These are phyloP conservation scores for Taxillus chinensis DNA, from an alignment of 164 flowering plant genomes.

Conservation along the genomic window DNA sequence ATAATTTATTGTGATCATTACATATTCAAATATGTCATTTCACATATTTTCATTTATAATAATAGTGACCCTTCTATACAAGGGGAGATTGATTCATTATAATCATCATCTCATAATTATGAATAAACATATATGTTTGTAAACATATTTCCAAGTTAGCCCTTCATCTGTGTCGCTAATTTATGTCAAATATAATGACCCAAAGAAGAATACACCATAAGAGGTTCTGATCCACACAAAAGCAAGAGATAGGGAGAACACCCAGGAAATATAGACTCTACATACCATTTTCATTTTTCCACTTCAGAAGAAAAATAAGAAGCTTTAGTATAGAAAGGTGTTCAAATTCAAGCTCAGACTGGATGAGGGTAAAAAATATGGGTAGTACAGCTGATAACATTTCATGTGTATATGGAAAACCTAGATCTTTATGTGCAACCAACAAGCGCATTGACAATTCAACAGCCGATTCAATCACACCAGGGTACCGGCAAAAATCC, in stretches of 20 bases:
- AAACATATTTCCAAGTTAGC: too few relatives aligned
- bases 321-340: slow-evolving; percentile 57
- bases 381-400: slow-evolving; percentile 31
- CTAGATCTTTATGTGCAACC: slow-evolving; percentile 48
- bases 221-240: background rate
- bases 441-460: slow-evolving; percentile 41
- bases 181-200: too few relatives aligned
- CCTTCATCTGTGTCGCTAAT: too few relatives aligned
- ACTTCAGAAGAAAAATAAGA: slow-evolving; percentile 41
- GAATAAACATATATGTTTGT: too few relatives aligned
- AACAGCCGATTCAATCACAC: slow-evolving; percentile 36
- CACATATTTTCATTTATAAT: too few relatives aligned
- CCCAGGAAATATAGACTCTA: slow-evolving; percentile 1
- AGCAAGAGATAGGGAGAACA: background rate
- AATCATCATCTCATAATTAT: too few relatives aligned
- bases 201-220: too few relatives aligned
- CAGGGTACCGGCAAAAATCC: slow-evolving; percentile 19
- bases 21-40: too few relatives aligned
- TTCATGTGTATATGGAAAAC: slow-evolving; percentile 40
- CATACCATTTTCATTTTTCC: slow-evolving; percentile 72
- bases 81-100: too few relatives aligned
- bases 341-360: slow-evolving; percentile 73
- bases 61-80: too few relatives aligned
- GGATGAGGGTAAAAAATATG: slow-evolving; percentile 39
- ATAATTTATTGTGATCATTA: too few relatives aligned